phyloP scores from a whole-genome alignment of 1,139 yeast species.

The Lizanozyma gosingica region DNA sequence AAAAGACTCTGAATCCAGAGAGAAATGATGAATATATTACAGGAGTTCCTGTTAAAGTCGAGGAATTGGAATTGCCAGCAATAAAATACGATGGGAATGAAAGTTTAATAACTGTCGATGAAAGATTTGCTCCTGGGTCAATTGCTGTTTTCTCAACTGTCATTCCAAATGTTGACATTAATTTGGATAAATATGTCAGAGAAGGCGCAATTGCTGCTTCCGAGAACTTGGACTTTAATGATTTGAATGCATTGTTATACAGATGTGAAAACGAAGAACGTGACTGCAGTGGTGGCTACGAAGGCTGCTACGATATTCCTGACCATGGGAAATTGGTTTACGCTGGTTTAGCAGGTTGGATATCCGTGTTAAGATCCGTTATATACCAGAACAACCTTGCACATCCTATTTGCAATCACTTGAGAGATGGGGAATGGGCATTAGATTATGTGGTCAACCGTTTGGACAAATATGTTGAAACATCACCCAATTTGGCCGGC shows the following conservation, averaged over 20 bases:
- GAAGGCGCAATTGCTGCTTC: conserved; percentile 74
- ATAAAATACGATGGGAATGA: conserved; percentile 35
- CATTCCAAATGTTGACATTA: conserved; percentile 45
- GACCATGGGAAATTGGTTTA: conserved; percentile 64
- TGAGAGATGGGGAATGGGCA: conserved; percentile 86
- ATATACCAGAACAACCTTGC: conserved; percentile 70
- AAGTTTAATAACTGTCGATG: conserved; percentile 48
- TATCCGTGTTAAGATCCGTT: conserved; percentile 53
- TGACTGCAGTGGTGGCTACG: conserved; percentile 63
- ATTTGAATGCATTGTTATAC: conserved; percentile 68
- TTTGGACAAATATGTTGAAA: conserved; percentile 43
- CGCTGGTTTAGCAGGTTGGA: conserved; percentile 95
- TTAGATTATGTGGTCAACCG: conserved; percentile 66
- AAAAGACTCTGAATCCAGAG: conserved; percentile 31
- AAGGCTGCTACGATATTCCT: conserved; percentile 71
- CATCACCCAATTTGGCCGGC: conserved; percentile 35
- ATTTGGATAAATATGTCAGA: conserved; percentile 56
- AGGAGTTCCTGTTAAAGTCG: conserved; percentile 60
- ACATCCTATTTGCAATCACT: conserved; percentile 72
- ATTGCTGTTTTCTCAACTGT: conserved; percentile 75
- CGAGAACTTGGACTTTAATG: conserved; percentile 47
- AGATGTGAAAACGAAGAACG: conserved; percentile 83
- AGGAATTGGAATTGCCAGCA: conserved; percentile 41
- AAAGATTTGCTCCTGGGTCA: conserved; percentile 76
- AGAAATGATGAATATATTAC: conserved; percentile 22